Conservation (phyloP, 2,329 filamentous ascomycete species). For the Davidsoniella virescens region DNA sequence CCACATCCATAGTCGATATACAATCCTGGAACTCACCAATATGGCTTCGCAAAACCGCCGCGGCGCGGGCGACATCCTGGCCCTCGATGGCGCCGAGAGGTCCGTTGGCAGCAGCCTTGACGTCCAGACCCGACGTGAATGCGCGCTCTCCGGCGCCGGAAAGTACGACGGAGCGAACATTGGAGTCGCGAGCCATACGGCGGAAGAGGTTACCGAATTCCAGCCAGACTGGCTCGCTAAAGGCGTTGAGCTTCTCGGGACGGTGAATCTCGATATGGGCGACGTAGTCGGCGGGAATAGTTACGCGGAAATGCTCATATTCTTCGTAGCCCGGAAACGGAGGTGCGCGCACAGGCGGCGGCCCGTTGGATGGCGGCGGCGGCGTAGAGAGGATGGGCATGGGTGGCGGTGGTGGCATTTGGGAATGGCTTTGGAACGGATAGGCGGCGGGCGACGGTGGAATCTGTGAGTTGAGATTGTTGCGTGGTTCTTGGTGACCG, state of each 20-base stretch:
- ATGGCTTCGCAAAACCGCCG: constrained; percentile 45
- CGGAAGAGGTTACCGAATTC: constrained; percentile 61
- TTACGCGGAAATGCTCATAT: constrained; percentile 57
- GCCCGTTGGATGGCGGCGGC: constrained; percentile 12
- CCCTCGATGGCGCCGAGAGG: constrained; percentile 23
- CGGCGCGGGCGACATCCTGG: constrained; percentile 47
- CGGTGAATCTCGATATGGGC: constrained; percentile 90
- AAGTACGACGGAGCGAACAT: constrained; percentile 62
- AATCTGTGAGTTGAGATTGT: background rate
- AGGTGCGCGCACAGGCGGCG: constrained; percentile 8
- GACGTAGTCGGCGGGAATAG: constrained; percentile 54
- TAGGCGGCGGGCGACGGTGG: background rate
- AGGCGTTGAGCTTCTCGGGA: constrained; percentile 74
- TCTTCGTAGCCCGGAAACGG: constrained; percentile 24
- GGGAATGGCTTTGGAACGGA: background rate
- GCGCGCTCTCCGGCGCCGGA: constrained; percentile 68
- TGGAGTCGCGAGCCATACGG: constrained; percentile 52
- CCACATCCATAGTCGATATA: constrained; percentile 62
- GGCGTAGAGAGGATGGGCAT: background rate
- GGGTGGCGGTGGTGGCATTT: background rate
- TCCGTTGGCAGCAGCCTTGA: constrained; percentile 47
- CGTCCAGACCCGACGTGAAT: constrained; percentile 76
- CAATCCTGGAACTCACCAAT: constrained; percentile 68
- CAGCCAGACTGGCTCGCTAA: constrained; percentile 70
- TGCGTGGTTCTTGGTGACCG: background rate